These are phyloP conservation scores for Moesziomyces sp. DNA, from an alignment of 1,284 basidiomycete species.

Conservation along the genomic window DNA sequence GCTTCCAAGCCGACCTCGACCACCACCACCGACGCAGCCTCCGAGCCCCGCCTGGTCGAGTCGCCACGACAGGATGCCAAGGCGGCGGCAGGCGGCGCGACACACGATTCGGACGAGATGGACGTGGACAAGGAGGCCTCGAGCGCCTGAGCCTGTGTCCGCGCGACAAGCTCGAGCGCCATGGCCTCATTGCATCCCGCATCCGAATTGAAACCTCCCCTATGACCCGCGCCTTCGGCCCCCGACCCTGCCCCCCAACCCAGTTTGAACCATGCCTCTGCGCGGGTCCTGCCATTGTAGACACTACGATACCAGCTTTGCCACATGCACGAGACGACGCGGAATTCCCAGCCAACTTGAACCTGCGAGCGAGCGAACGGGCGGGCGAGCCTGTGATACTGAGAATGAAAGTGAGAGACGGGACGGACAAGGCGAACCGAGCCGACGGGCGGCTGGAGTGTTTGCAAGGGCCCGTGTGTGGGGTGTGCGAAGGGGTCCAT, in stretches of 20 bases:
- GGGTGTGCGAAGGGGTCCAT: too few relatives aligned
- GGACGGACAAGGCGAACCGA: too few relatives aligned
- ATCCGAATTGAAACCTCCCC: too few relatives aligned
- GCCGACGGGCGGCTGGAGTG: too few relatives aligned
- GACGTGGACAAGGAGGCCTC: constrained; percentile 29
- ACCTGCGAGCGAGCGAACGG: background rate
- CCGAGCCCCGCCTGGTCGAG: constrained; percentile 55
- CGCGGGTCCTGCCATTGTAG: constrained; percentile 45
- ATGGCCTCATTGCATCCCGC: background rate
- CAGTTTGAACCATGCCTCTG: constrained; percentile 14
- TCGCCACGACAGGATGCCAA: constrained; percentile 47
- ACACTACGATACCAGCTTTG: constrained; percentile 48
- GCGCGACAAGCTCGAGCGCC: background rate
- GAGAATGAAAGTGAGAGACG: too few relatives aligned
- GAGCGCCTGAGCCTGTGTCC: background rate
- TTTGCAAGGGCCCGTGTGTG: too few relatives aligned
- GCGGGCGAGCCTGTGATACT: background rate
- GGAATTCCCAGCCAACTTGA: constrained; percentile 18
- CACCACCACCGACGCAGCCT: constrained; percentile 3
- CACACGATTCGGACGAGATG: constrained; percentile 31
- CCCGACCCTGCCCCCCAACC: background rate
- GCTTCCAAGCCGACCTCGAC: constrained; percentile 2
- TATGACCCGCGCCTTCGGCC: background rate
- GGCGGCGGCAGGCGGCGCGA: constrained; percentile 27
- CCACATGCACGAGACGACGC: constrained; percentile 41